Evolutionary conservation across 495 filamentous ascomycete species (phyloP).

Genomic region (Penicillium robsamsonii): DNA sequence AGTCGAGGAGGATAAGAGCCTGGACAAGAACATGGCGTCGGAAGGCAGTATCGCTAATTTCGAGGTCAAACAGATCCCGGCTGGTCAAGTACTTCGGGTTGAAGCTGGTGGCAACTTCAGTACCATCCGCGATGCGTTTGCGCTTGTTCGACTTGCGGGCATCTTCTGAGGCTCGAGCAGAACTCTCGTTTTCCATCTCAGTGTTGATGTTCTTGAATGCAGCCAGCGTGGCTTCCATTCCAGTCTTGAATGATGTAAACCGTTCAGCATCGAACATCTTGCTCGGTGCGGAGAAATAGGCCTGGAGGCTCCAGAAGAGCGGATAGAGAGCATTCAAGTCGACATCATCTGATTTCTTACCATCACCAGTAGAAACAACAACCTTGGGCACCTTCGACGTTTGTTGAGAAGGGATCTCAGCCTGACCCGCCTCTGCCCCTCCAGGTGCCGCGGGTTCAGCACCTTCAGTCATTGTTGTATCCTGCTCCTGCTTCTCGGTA

Average conservation of each 20-base stretch:
- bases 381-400: conserved; percentile 44
- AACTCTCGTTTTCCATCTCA: conserved; percentile 52
- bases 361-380: conserved; percentile 49
- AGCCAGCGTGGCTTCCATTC: conserved; percentile 71
- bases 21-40: conserved; percentile 91
- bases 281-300: conserved; percentile 86
- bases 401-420: conserved; percentile 15
- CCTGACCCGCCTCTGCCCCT: conserved; percentile 17
- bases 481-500: conserved; percentile 41
- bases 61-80: conserved; percentile 89
- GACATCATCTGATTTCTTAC: conserved; percentile 45
- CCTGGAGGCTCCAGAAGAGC: conserved; percentile 90
- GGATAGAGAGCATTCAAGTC: conserved; percentile 78
- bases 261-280: conserved; percentile 68
- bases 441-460: conserved; percentile 34
- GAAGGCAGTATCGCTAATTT: conserved; percentile 93
- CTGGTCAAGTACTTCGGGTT: conserved; percentile 98
- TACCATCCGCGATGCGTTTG: conserved; percentile 60
- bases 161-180: conserved; percentile 58
- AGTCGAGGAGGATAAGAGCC: conserved; percentile 88
- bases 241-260: conserved; percentile 73
- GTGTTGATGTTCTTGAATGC: conserved; percentile 77
- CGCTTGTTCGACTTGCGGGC: conserved; percentile 64
- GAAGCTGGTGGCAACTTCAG: conserved; percentile 70
- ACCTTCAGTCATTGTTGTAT: conserved; percentile 63